Base-by-base conservation (phyloP, 805 yeast genomes). In the Saccharomyces paradoxus region DNA sequence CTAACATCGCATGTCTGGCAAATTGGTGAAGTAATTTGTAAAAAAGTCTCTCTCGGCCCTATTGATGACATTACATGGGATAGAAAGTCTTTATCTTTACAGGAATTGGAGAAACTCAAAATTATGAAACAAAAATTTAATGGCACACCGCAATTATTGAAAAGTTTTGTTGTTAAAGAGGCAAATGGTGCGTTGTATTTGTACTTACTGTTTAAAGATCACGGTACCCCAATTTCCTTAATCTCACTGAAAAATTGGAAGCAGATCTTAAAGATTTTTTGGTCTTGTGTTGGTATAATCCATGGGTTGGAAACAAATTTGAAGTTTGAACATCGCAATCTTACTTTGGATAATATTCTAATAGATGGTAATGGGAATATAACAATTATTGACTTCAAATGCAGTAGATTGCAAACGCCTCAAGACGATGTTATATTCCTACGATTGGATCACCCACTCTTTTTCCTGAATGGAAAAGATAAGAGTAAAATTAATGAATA, bases 271-370 rank as follows among this genome's bases (percentile, higher is more conserved):
- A 72, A 63, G 12, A 75, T 86, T 1, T 83, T 86, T 60, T 78
- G 83, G 81, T 75, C 75, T 56, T 70, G 82, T 27, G 81, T 74
- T 1, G 66, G 71, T n/a, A 67, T 74, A 4, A 67, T 86, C 26
- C 75, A 79, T 28, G 68, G 67, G 9, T 85, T 81, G 1, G 90
- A 86, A 66, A 66, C 71, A n/a, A 63, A 70, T 32, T 70, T 72
- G 55, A 73, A 77, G 56, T 85, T 85, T 68, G 91, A 86, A 67
- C 92, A 86, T 62, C 74, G 92, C 48, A 88, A 86, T 65, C 68
- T 86, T 55, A 86, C 83, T 57, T 76, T 86, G 77, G 84, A 84
- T 13, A 85, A 86, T 62, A 72, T 86, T 52, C 70, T 83, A 13
- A 71, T 86, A 17, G 74, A 74, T 51, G 59, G 61, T n/a, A 55